Conservation (phyloP, 345 rosid genomes). For the Citrus cavaleriei region DNA sequence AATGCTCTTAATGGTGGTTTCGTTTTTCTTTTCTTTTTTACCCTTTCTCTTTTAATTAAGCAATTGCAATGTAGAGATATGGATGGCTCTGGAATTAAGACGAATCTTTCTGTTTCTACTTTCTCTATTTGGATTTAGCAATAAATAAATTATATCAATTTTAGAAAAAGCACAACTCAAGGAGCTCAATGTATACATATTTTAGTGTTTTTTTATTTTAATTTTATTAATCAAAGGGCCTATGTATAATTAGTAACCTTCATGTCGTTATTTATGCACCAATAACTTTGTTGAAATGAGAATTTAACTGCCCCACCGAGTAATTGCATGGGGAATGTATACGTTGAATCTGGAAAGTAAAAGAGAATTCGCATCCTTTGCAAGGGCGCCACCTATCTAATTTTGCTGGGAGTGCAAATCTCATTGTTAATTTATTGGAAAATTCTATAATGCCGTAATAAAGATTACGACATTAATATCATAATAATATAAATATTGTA, state of each 20-base stretch:
- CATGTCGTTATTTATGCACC: not conserved
- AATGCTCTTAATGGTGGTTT: not conserved
- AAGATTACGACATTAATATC: too few species aligned
- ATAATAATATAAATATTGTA: too few species aligned
- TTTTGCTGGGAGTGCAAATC: too few species aligned
- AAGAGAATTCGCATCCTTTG: not conserved
- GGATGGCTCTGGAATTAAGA: not conserved
- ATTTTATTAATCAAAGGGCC: not conserved
- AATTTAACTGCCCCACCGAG: not conserved
- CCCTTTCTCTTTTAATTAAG: not conserved
- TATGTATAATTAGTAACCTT: not conserved
- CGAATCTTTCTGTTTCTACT: not conserved
- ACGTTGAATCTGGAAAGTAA: not conserved
- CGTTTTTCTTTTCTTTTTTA: not conserved
- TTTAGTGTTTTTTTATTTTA: not conserved
- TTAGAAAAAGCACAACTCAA: not conserved
- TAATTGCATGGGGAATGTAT: not conserved
- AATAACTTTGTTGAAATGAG: not conserved
- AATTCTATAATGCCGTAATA: too few species aligned
- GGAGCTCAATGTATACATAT: not conserved
- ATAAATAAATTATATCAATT: not conserved
- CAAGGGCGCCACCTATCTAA: too few species aligned
- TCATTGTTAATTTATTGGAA: too few species aligned
- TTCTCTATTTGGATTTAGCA: not conserved
- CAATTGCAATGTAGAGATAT: not conserved